Evolutionary conservation across 768 basidiomycete genomes (phyloP), one percentile per base, ranked within the genome.

Genomic region (Dioszegia aurantiaca): DNA sequence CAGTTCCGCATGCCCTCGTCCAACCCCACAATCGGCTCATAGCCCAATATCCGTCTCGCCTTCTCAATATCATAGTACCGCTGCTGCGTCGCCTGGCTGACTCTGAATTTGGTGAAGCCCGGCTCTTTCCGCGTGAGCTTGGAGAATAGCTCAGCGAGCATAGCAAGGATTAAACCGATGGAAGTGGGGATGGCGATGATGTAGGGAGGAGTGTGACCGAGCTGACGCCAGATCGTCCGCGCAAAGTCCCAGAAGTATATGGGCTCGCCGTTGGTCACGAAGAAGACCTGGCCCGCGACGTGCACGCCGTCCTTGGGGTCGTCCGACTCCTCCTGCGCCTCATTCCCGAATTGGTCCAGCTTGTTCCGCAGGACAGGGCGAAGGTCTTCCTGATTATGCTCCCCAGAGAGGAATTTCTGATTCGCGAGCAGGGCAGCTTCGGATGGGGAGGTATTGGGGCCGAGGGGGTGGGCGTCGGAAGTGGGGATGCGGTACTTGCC

Each of bases 261-360:
- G 2, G 93, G 94, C 73, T 98, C 93, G 61, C 92, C 91, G 71
- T 98, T 98, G 56, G 92, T 93, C 78, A 99, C 89, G 82, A 91
- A 94, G 80, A 92, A 99, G 2, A 79, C 89, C 75, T 97, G 89
- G 0, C 94, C 94, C 4, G 90, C 92, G 53, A 97, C 89, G 64
- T 86, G 82, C 9, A 91, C 80, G 3, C 61, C 60, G 24, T 23
- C 54, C 12, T 40, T 58, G 21, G 53, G 59, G 26, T 56, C 54
- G 21, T 61, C 60, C 49, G 82, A 82, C 0, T 74, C 74, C 19
- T 70, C 61, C 24, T 61, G 60, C 26, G 74, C 64, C 27, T 70
- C 55, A 51, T 54, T 49, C 24, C 85, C 83, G 55, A 92, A 82
- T 57, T 85, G 85, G 77, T 97, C 92, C 77, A 89, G 93, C 17